A percentile compares a stretch with the other conserved stretches of the same genome.
Conservation (phyloP, 1,139 yeast species). For the Zygotorulaspora mrakii region DNA sequence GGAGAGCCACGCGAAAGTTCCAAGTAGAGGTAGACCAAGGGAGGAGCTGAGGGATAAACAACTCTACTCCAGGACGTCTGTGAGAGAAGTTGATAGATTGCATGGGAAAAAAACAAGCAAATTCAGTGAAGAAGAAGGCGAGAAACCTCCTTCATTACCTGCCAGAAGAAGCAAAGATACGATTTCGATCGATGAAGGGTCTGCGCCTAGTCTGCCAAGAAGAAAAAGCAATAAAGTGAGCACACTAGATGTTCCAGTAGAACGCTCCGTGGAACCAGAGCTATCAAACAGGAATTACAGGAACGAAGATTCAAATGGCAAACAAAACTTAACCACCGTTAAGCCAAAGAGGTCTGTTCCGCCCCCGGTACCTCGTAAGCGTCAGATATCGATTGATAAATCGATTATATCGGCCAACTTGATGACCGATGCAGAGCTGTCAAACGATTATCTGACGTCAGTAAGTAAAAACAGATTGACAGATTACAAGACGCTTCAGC, state of each 20-base stretch:
- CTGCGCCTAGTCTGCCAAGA: conserved; percentile 7
- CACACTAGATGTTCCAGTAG: too few relatives aligned
- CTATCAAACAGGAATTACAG: neutral
- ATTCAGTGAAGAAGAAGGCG: conserved; percentile 4
- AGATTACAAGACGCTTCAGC: neutral
- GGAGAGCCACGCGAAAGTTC: neutral
- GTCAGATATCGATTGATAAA: neutral
- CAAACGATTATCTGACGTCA: conserved; percentile 18
- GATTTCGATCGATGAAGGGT: neutral
- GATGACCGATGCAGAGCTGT: neutral
- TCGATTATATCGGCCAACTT: neutral
- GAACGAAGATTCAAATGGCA: neutral
- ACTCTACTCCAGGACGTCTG: neutral
- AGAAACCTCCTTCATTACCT: conserved; percentile 2
- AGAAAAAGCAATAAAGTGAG: neutral
- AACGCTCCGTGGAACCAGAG: neutral
- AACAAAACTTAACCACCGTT: neutral
- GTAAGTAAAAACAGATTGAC: conserved; percentile 25
- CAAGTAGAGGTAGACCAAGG: conserved; percentile 5
- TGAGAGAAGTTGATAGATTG: too few relatives aligned
- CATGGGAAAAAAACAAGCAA: too few relatives aligned
- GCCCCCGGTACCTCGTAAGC: conserved; percentile 9
- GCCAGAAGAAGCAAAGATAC: neutral
- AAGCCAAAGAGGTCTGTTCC: conserved; percentile 2
- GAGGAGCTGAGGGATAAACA: neutral